phyloP scores from a whole-genome alignment of 1,139 yeast genomes.

The Yamadazyma sp. region DNA sequence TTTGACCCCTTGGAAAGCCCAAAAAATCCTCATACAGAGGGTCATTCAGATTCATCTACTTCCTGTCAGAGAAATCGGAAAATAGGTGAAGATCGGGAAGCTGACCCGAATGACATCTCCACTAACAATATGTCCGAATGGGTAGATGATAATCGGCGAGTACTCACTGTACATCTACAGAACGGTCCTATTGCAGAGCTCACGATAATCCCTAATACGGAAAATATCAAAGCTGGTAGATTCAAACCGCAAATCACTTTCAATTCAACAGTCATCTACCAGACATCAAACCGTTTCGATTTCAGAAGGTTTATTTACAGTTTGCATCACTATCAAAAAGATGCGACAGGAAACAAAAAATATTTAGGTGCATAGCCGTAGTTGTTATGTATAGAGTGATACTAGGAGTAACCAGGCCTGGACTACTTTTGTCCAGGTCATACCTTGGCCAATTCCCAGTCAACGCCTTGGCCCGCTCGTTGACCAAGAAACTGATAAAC shows the following conservation, averaged over 20 bases:
- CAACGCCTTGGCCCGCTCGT: background rate
- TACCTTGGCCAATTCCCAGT: background rate
- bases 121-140: conserved; percentile 5
- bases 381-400: conserved; percentile 3
- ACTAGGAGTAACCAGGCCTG: background rate
- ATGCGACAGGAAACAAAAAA: conserved; percentile 2
- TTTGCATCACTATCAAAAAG: conserved; percentile 7
- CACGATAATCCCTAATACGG: conserved; percentile 5
- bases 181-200: background rate
- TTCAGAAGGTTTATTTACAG: conserved; percentile 8
- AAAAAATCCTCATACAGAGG: background rate
- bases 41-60: no score
- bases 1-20: conserved; percentile 9
- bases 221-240: background rate
- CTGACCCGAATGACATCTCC: no score
- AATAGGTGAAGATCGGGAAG: background rate
- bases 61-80: no score
- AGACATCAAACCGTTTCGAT: conserved; percentile 1
- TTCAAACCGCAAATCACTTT: conserved; percentile 1
- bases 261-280: conserved; percentile 1
- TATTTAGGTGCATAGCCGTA: background rate
- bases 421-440: background rate
- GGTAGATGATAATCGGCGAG: conserved; percentile 8
- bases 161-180: conserved; percentile 2
- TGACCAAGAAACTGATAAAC: background rate